Base-by-base conservation (phyloP, 2,329 filamentous ascomycete genomes). In the Aspergillus persii region DNA sequence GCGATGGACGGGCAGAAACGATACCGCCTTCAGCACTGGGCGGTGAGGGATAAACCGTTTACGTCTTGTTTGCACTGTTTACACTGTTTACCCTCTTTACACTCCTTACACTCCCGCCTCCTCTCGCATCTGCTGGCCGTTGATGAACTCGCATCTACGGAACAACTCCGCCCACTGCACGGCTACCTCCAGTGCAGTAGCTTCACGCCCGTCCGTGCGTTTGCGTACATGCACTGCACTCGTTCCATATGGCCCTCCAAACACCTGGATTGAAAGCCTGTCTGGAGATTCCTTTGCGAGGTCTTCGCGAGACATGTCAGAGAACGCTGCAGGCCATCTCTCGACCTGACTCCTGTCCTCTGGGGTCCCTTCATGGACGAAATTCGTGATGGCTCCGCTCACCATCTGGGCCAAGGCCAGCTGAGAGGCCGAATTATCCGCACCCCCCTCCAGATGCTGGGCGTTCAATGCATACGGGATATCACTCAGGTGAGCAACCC, bases 401-500 rank as follows among this genome's bases (percentile, higher is more conserved):
- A 64, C 51, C 3, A 39, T 9, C 51, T 15, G 18, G 8, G 41
- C 46, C n/a, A 66, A 41, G 9, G 33, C 46, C 26, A 57, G 53
- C n/a, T 64, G 57, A 2, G 23, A 30, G 2, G 27, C 49, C 2
- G 64, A 66, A 27, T 63, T 64, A 48, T 65, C 51, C 3, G 49
- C 52, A 55, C 58, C 51, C 1, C 55, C 60, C n/a, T 33, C 36
- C 4, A 67, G 50, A 27, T 58, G 30, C 4, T 48, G 39, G 7
- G 53, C 53, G 30, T 69, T 70, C 33, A 73, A 50, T 11, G 71
- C 64, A 44, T 74, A 74, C 0, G 72, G 72, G 27, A 75, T 73
- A 62, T 74, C 71, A 41, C 68, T 71, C 7, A 74, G 63, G 49
- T 75, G 73, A 4, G 69, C 64, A 1, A 74, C 71, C 15, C 69